Percentiles rank a stretch among this genome's conserved stretches.
These are phyloP conservation scores for Carnegiea gigantea DNA, from an alignment of 179 eudicot species.

Conservation along the genomic window DNA sequence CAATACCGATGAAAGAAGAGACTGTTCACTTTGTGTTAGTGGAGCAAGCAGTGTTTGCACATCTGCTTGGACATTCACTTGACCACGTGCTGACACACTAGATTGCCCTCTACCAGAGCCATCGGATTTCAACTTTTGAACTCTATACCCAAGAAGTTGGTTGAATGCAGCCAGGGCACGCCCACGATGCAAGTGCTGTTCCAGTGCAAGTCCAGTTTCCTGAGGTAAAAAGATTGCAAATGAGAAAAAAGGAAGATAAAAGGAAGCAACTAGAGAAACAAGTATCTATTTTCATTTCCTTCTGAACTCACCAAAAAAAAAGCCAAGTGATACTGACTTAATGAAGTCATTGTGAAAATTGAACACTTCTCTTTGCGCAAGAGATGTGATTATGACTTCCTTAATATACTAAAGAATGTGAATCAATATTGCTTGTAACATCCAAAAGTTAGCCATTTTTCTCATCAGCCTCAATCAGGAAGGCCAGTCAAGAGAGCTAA, in stretches of 20 bases:
- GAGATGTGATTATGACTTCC: neutral
- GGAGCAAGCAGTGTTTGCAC: conserved; percentile 75
- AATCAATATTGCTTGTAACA: neutral
- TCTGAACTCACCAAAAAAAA: neutral
- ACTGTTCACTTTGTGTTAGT: conserved; percentile 70
- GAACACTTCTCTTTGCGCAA: neutral
- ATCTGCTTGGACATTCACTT: conserved; percentile 69
- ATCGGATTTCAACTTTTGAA: conserved; percentile 62
- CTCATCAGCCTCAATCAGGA: neutral
- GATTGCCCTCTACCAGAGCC: conserved; percentile 43
- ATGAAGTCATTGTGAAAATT: neutral
- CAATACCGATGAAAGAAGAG: conserved; percentile 81
- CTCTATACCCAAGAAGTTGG: conserved; percentile 72
- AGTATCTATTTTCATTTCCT: neutral
- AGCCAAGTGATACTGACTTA: neutral
- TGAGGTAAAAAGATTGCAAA: conserved; percentile 33
- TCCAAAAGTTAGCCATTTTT: neutral
- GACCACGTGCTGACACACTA: conserved; percentile 52
- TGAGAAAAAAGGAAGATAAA: conserved; percentile 4
- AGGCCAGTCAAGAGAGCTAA: neutral
- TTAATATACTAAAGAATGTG: neutral
- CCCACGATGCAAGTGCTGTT: conserved; percentile 95
- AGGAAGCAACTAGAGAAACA: neutral
- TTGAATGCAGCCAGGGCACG: conserved; percentile 87
- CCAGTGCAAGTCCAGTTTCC: conserved; percentile 79